Conservation (phyloP, 2,329 filamentous ascomycete genomes). For the Botrytis aclada region DNA sequence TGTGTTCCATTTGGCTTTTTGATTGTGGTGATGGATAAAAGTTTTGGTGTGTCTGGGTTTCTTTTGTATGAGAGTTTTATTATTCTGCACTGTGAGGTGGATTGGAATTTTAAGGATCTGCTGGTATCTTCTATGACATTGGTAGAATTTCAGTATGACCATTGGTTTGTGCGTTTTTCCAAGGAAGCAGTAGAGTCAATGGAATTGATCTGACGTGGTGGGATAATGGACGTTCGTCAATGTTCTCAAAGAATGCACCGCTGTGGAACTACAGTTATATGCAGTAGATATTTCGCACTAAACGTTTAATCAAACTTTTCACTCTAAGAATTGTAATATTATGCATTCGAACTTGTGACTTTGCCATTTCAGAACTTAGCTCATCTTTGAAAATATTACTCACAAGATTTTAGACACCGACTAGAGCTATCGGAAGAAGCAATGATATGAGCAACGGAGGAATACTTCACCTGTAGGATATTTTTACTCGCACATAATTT, state of each 20-base stretch:
- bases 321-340: no score
- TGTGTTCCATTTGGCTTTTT: no score
- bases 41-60: not conserved
- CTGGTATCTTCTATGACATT: no score
- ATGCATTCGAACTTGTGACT: not conserved
- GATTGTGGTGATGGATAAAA: not conserved
- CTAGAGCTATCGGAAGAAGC: not conserved
- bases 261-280: no score
- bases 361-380: not conserved
- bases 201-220: not conserved
- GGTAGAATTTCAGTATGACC: not conserved
- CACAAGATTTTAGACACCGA: not conserved
- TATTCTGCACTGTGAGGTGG: not conserved
- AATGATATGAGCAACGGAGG: not conserved
- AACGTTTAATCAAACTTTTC: not conserved
- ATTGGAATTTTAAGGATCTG: not conserved
- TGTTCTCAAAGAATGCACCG: not conserved
- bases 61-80: not conserved
- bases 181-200: not conserved
- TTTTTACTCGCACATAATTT: not conserved
- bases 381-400: no score
- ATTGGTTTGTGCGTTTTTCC: not conserved
- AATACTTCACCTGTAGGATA: fast-evolving
- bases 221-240: no score
- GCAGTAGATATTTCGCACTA: fast-evolving